These are phyloP conservation scores for Parastagonospora nodorum DNA, from an alignment of 2,329 filamentous ascomycete species.

Conservation along the genomic window DNA sequence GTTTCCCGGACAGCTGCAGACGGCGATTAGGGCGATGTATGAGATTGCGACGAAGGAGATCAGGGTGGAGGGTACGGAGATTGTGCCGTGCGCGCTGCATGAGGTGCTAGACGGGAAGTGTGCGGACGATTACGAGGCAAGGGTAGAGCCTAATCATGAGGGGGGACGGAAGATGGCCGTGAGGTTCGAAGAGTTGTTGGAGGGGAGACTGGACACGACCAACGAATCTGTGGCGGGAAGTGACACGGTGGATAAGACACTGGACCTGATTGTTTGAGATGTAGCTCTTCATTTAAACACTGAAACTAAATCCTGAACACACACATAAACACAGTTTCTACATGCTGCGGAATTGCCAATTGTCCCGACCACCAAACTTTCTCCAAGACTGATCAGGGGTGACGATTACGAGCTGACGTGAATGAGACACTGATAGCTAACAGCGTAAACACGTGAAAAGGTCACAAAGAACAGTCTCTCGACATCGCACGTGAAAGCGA, in stretches of 20 bases:
- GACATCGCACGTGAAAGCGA: no score
- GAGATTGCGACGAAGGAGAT: constrained; percentile 35
- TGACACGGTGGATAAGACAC: no score
- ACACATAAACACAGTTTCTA: no score
- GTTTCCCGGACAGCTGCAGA: constrained; percentile 36
- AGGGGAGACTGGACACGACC: not conserved
- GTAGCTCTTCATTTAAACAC: not conserved
- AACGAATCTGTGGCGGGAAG: not conserved
- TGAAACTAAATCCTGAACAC: no score
- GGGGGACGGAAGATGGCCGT: constrained; percentile 44
- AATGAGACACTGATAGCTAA: no score
- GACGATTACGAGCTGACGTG: no score
- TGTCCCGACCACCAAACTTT: no score
- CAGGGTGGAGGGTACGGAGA: constrained; percentile 31
- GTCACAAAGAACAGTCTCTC: no score
- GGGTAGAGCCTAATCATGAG: constrained; percentile 42
- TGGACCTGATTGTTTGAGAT: not conserved
- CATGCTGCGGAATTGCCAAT: no score
- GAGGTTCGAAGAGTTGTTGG: constrained; percentile 27
- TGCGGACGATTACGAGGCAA: constrained; percentile 36
- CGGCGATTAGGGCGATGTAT: constrained; percentile 41
- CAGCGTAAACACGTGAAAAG: no score
- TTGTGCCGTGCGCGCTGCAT: constrained; percentile 40
- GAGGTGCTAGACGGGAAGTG: constrained; percentile 40
- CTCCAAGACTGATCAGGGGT: no score